Percentiles rank a stretch among this genome's conserved stretches.
phyloP scores from a whole-genome alignment of 2,329 filamentous ascomycete species.

The Botrytis deweyae region DNA sequence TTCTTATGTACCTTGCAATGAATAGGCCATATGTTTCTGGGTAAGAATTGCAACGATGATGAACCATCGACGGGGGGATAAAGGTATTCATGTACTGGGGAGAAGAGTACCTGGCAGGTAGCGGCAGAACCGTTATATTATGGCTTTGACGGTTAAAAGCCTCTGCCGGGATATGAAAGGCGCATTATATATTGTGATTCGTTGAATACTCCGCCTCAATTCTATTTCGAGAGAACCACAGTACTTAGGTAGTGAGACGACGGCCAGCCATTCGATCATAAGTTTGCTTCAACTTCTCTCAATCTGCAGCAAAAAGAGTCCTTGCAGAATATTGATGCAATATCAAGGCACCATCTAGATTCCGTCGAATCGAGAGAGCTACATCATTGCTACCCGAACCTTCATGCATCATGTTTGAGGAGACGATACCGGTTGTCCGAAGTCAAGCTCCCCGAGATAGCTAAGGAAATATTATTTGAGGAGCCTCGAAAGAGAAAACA shows the following conservation, averaged over 20 bases:
- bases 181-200: neutral
- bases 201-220: conserved; percentile 7
- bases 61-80: neutral
- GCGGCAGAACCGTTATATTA: neutral
- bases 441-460: neutral
- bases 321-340: conserved; percentile 5
- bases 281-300: neutral
- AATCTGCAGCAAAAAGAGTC: neutral
- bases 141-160: neutral
- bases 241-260: neutral
- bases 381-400: neutral
- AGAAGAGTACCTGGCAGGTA: neutral
- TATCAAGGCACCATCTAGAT: neutral
- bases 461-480: neutral
- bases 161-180: neutral
- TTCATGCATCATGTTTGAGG: neutral
- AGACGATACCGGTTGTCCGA: neutral
- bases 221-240: neutral
- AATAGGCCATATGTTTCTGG: neutral
- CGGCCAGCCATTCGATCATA: neutral
- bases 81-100: neutral
- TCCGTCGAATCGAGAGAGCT: neutral
- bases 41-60: neutral
- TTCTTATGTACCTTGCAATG: neutral
- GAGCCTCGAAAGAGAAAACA: neutral